These are phyloP conservation scores for Camillea tinctor DNA, from an alignment of 2,329 filamentous ascomycete species.

Conservation along the genomic window DNA sequence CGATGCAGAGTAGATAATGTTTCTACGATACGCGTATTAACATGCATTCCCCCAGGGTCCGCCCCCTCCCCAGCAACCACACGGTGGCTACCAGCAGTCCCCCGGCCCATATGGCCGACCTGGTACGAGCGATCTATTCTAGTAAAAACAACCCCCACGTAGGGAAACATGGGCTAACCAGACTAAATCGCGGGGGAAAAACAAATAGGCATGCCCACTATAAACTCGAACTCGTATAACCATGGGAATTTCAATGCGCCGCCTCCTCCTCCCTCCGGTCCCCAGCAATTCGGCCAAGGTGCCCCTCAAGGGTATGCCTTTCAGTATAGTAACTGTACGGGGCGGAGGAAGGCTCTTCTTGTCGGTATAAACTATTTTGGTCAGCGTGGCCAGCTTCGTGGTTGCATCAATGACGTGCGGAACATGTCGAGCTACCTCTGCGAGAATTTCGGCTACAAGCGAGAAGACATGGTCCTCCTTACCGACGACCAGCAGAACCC, in stretches of 20 bases:
- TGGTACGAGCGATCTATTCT: slow-evolving; percentile 34
- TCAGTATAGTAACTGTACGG: slow-evolving; percentile 89
- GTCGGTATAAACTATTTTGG: slow-evolving; percentile 98
- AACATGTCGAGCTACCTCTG: slow-evolving; percentile 94
- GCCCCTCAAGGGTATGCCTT: slow-evolving; percentile 80
- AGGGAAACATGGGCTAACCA: slow-evolving; percentile 3
- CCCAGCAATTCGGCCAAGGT: slow-evolving; percentile 75
- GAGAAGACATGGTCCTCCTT: slow-evolving; percentile 95
- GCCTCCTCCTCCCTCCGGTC: slow-evolving; percentile 62
- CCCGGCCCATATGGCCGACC: slow-evolving; percentile 49
- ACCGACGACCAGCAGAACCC: slow-evolving; percentile 97
- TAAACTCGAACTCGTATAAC: slow-evolving; percentile 52
- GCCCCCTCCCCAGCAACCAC: slow-evolving; percentile 42
- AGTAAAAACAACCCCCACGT: slow-evolving; percentile 7
- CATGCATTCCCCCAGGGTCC: slow-evolving; percentile 32
- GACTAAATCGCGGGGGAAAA: background rate
- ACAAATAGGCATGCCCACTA: slow-evolving; percentile 41
- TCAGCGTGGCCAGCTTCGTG: slow-evolving; percentile 83
- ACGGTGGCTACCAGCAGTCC: slow-evolving; percentile 42
- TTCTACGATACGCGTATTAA: slow-evolving; percentile 13
- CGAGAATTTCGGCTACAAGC: slow-evolving; percentile 85
- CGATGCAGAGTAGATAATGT: background rate
- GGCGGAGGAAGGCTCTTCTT: slow-evolving; percentile 81
- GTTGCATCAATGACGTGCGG: slow-evolving; percentile 96
- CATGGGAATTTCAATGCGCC: slow-evolving; percentile 60